A percentile compares a stretch with the other conserved stretches of the same genome.
These are phyloP conservation scores for Kwoniella sp. DNA, from an alignment of 768 basidiomycete species.

Conservation along the genomic window DNA sequence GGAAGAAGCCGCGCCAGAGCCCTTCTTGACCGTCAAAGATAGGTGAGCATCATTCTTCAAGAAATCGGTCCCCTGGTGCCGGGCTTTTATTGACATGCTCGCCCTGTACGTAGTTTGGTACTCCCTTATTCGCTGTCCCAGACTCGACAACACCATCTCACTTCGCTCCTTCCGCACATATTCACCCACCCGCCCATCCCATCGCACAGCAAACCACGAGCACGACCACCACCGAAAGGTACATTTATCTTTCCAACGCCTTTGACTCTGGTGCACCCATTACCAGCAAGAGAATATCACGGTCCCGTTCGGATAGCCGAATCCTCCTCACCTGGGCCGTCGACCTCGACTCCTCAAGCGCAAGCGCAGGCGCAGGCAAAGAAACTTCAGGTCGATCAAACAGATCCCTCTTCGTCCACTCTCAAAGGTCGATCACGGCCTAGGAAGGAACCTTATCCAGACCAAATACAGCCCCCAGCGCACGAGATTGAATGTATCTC, in stretches of 20 bases:
- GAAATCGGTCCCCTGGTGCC: no score
- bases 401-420: slow-evolving; percentile 3
- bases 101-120: slow-evolving; percentile 24
- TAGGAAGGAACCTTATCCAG: slow-evolving; percentile 16
- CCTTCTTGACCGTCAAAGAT: slow-evolving; percentile 30
- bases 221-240: slow-evolving; percentile 32
- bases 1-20: slow-evolving; percentile 22
- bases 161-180: slow-evolving; percentile 44
- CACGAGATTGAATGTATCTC: slow-evolving; percentile 50
- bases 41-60: slow-evolving; percentile 27
- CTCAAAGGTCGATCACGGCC: slow-evolving; percentile 11
- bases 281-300: slow-evolving; percentile 42
- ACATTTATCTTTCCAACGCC: slow-evolving; percentile 44
- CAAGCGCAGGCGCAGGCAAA: no score
- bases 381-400: neutral
- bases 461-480: slow-evolving; percentile 34
- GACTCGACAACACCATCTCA: slow-evolving; percentile 43
- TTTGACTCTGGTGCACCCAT: slow-evolving; percentile 25
- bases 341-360: neutral
- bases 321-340: slow-evolving; percentile 7
- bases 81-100: neutral
- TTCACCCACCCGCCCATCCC: slow-evolving; percentile 49
- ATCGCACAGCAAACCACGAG: slow-evolving; percentile 37
- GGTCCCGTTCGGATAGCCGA: slow-evolving; percentile 27
- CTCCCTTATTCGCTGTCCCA: slow-evolving; percentile 37